Evolutionary conservation across 1,284 basidiomycete species (phyloP), one percentile per base, ranked within the genome.

Genomic region (Wolfiporia cocos): DNA sequence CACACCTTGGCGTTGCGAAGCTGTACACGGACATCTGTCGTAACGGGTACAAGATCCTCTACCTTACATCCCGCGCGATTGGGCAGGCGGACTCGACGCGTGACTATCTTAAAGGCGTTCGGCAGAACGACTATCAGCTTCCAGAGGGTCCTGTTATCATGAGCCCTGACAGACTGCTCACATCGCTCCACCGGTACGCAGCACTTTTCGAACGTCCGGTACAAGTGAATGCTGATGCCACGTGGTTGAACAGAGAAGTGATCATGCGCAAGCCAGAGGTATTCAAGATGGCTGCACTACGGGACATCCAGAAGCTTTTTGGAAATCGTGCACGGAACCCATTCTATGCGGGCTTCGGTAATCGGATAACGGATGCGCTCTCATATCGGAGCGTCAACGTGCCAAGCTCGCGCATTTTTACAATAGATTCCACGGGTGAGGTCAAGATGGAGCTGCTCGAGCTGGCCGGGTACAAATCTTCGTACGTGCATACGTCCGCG

Each of bases 251-350:
- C 26, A 92, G 92, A 3, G 93, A 97, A 66, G 93, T 97, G n/a
- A 94, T 97, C 56, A 87, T 96, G 84, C 84, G 94, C 29, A 98
- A 99, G 67, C 96, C 96, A 0, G 96, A 99, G 61, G 81, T 99
- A 22, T 99, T 99, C 78, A 99, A 99, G 72, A 99, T 99, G 96
- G 95, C 96, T 2, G 98, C 94, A 66, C 67, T 99, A 50, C 76
- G 94, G 29, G 96, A 99, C 64, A 97, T 99, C 44, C 92, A 93
- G 54, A 76, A 93, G 21, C 66, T 99, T 6, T 99, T 98, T 59
- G 89, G 90, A 6, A 75, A 78, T 19, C 71, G 74, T 23, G 65
- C 74, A 5, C 73, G 77, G 46, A 83, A 81, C 46, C 88, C 91
- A 0, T 99, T 99, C 67, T 99, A 95, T 60, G 92, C 94, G 34